Base-by-base conservation (phyloP, 345 rosid species). In the Acer saccharum region DNA sequence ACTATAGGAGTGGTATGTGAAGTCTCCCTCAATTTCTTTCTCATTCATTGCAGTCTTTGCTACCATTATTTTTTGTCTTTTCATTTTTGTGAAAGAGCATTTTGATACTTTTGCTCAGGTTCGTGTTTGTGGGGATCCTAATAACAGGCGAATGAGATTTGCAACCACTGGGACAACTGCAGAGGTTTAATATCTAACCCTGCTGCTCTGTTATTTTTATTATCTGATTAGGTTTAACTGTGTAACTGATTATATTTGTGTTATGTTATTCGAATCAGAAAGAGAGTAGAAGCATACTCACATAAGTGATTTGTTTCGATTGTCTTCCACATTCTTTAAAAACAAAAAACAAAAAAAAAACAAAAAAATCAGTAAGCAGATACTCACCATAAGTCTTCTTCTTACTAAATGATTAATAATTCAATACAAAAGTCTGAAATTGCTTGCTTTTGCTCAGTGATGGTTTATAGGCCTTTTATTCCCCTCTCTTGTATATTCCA, bases 1-100 rank as follows among this genome's bases (percentile, higher is more conserved):
- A 96, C 88, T 12, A 90, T 96, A 39, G 98, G 97, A 75, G 99
- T 96, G 90, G 99, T 96, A 83, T 74, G 98, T 88, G 76, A 77
- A 87, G 67, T 77, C 54, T 14, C 44, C 8, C 41, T 67, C 29
- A 61, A 72, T 55, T 71, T 14, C 7, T 12, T 76, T 67, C 72
- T 69, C 44, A 68, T 44, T 39, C 55, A 17, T 74, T 52, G 4
- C 2, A 54, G 63, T 77, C 46, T 35, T 84, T 69, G 68, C 55
- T 66, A 10, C 21, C 4, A 10, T 48, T 46, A 35, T 43, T 57
- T 16, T 57, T 57, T 0, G 0, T 2, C 21, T 60, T 21, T 60
- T 46, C 50, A 9, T 46, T 46, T 72, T 25, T 76, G 71, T 69
- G 68, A 23, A 58, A 10, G 66, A 65, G 61, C 25, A 50, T 9